These are phyloP conservation scores for Colletotrichum sp. DNA, from an alignment of 2,329 filamentous ascomycete species.

Conservation along the genomic window DNA sequence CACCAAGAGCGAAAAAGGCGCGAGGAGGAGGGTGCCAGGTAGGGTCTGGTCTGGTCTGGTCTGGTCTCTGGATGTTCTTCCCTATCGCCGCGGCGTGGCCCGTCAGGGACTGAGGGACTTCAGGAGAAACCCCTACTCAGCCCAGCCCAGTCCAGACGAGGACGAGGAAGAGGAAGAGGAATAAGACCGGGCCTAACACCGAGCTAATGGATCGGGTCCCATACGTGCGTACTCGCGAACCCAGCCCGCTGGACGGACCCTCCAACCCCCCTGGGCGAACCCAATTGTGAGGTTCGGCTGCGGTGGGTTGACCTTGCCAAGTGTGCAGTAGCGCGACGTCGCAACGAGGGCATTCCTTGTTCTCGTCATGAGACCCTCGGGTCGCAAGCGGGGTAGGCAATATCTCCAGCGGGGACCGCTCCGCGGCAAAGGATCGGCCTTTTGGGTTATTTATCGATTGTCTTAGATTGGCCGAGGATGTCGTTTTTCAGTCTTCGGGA, in stretches of 20 bases:
- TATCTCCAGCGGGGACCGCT: slow-evolving; percentile 4
- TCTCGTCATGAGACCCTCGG: slow-evolving; percentile 7
- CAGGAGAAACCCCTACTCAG: neutral
- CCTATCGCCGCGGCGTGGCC: neutral
- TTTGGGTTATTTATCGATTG: neutral
- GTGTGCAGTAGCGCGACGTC: slow-evolving; percentile 6
- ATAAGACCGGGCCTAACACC: neutral
- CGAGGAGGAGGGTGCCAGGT: neutral
- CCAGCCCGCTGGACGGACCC: neutral
- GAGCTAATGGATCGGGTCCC: slow-evolving; percentile 6
- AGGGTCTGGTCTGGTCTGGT: neutral
- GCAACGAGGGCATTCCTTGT: slow-evolving; percentile 10
- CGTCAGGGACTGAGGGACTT: neutral
- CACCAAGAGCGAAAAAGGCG: neutral
- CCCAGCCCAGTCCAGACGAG: neutral
- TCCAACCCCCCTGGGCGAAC: neutral
- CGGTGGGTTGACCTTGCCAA: slow-evolving; percentile 6
- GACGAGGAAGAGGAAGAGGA: neutral
- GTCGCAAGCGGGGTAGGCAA: slow-evolving; percentile 5
- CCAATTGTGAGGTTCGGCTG: slow-evolving; percentile 16
- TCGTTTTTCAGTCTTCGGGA: neutral
- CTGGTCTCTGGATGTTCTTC: neutral
- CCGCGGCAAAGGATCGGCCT: neutral
- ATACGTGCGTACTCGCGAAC: slow-evolving; percentile 9
- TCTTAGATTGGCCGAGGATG: neutral